phyloP scores from a whole-genome alignment of 75 land plant genomes.

The Selaginella tamariscina region DNA sequence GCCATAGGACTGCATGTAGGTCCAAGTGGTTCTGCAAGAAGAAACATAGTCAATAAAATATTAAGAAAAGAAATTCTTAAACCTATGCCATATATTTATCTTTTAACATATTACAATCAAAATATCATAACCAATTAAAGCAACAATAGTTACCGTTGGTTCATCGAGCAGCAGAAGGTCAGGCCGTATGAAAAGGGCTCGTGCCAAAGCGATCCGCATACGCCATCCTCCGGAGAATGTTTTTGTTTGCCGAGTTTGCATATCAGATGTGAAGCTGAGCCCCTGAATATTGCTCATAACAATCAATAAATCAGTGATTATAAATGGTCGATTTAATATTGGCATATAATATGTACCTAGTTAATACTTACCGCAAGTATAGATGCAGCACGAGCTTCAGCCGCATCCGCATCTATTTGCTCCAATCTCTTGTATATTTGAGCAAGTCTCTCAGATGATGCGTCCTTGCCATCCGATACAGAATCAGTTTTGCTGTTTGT shows the following conservation, averaged over 20 bases:
- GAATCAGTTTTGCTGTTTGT: constrained; percentile 5
- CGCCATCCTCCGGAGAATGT: constrained; percentile 99
- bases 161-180: constrained; percentile 94
- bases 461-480: constrained; percentile 46
- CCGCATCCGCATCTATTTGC: neutral
- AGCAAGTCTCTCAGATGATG: constrained; percentile 19
- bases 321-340: too few relatives aligned
- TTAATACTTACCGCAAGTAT: constrained; percentile 39
- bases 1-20: constrained; percentile 98
- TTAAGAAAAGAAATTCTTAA: neutral
- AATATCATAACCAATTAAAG: neutral
- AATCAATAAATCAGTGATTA: neutral
- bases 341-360: neutral
- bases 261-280: constrained; percentile 94
- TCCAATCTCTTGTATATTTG: constrained; percentile 12
- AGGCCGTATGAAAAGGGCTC: constrained; percentile 92
- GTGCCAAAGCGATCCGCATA: constrained; percentile 94
- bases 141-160: constrained; percentile 60
- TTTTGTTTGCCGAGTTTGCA: constrained; percentile 73
- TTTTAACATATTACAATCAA: neutral
- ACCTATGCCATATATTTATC: too few relatives aligned
- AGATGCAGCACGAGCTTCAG: constrained; percentile 10
- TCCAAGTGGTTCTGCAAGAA: constrained; percentile 87
- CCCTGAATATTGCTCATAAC: constrained; percentile 43
- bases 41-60: neutral